Conservation (phyloP, 1,284 basidiomycete species). For the Apiotrichum sp. region DNA sequence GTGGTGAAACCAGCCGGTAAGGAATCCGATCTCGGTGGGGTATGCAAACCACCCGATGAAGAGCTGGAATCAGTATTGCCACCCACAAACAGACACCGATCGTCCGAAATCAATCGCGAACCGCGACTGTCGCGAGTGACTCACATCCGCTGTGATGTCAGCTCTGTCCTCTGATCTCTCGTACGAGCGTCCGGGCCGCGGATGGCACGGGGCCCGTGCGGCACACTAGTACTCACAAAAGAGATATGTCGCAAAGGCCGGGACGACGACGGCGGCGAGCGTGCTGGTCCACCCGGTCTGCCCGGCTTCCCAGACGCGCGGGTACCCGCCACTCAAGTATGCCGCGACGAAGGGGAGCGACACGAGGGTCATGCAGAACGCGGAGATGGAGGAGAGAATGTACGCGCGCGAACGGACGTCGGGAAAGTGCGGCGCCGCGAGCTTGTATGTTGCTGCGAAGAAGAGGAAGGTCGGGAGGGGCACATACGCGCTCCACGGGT, state of each 20-base stretch:
- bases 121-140: neutral
- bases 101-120: too few relatives aligned
- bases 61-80: conserved; percentile 21
- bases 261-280: conserved; percentile 24
- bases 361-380: conserved; percentile 49
- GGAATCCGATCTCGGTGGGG: conserved; percentile 48
- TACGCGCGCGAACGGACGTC: conserved; percentile 53
- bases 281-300: conserved; percentile 26
- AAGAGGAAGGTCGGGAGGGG: conserved; percentile 16
- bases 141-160: conserved; percentile 27
- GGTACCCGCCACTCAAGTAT: conserved; percentile 41
- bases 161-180: too few relatives aligned
- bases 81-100: too few relatives aligned
- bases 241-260: conserved; percentile 43
- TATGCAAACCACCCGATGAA: conserved; percentile 34
- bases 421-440: conserved; percentile 43
- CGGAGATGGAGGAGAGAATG: conserved; percentile 53
- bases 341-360: conserved; percentile 52
- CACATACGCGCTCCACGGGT: conserved; percentile 30
- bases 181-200: neutral
- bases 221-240: conserved; percentile 26
- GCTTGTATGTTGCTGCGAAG: conserved; percentile 36
- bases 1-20: conserved; percentile 61
- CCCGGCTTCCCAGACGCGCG: conserved; percentile 13
- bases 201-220: too few relatives aligned